These are phyloP conservation scores for Colletotrichum echinochloae DNA, from an alignment of 2,329 filamentous ascomycete genomes.

Conservation along the genomic window DNA sequence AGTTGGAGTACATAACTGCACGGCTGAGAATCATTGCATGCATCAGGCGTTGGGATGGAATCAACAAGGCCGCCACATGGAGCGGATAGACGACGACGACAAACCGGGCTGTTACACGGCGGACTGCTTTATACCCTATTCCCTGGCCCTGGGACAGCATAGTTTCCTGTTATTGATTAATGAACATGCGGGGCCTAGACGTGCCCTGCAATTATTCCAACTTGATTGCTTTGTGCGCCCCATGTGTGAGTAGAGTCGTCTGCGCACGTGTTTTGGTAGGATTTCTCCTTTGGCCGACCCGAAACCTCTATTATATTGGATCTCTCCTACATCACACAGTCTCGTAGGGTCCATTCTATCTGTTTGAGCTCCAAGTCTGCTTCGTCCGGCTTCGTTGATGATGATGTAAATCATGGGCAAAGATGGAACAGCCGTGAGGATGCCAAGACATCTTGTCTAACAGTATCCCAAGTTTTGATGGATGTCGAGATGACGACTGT, in stretches of 20 bases:
- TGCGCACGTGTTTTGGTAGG: background rate
- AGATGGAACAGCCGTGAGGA: too few species aligned
- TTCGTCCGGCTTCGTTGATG: background rate
- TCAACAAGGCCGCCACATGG: slow-evolving; percentile 19
- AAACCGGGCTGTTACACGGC: slow-evolving; percentile 15
- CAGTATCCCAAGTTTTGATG: background rate
- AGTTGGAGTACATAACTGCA: slow-evolving; percentile 23
- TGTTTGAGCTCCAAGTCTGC: background rate
- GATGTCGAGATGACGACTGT: background rate
- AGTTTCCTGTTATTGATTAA: slow-evolving; percentile 23
- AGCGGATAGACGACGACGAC: slow-evolving; percentile 20
- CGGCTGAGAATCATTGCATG: slow-evolving; percentile 31
- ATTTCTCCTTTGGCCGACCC: background rate
- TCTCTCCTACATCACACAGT: background rate
- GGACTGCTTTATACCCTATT: slow-evolving; percentile 36
- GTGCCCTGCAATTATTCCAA: background rate
- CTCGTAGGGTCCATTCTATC: background rate
- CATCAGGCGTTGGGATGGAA: slow-evolving; percentile 28
- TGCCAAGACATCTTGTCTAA: background rate
- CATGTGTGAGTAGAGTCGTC: background rate
- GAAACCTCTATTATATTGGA: too few species aligned
- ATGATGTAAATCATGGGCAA: background rate
- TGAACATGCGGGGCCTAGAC: background rate
- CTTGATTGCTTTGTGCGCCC: background rate
- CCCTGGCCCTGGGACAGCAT: slow-evolving; percentile 29